Base-by-base conservation (phyloP, 176 grass and related monocot species). In the Canna indica region DNA sequence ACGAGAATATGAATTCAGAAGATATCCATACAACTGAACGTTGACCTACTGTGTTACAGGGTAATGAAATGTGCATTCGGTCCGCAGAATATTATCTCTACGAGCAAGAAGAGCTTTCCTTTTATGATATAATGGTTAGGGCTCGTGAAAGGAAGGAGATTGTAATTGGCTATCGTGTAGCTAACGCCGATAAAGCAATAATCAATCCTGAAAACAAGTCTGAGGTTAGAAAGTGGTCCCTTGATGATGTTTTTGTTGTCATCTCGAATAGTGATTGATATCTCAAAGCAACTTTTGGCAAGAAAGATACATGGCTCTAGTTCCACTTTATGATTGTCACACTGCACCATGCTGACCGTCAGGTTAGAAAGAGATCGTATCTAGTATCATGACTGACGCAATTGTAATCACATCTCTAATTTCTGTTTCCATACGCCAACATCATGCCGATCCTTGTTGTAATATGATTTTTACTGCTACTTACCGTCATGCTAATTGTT, bases 181-280 rank as follows among this genome's bases (percentile, higher is more conserved):
- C 79, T 32, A 86, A 90, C 38, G 82, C 82, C 9, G 93, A 97
- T 25, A 77, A 92, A 47, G 88, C 86, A 6, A 85, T 92, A 67
- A 92, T 97, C 46, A 97, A 97, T 79, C 93, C 93, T 32, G 77
- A 82, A 73, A 71, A 64, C 28, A 97, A 97, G 78, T 73, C 75
- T 0, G 86, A 85, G 77, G 73, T 85, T 27, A 87, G 86, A 78
- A 97, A 83, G 68, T 97, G 88, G 93, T 97, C 93, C 2, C 84
- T 92, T 29, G 93, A 97, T 73, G 88, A 97, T 73, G 93, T 92
- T 15, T 97, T 97, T 70, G 89, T 97, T 83, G 88, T 97, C 46
- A 97, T 97, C 41, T 85, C 77, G 20, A 90, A 90, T 76, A 86
- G 79, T 56, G 86, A 97, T 72, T 92, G 67, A 81, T 44, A 77